Percentiles rank a stretch among this genome's conserved stretches.
phyloP scores from a whole-genome alignment of 2,329 filamentous ascomycete species.

The Diaporthe citri region DNA sequence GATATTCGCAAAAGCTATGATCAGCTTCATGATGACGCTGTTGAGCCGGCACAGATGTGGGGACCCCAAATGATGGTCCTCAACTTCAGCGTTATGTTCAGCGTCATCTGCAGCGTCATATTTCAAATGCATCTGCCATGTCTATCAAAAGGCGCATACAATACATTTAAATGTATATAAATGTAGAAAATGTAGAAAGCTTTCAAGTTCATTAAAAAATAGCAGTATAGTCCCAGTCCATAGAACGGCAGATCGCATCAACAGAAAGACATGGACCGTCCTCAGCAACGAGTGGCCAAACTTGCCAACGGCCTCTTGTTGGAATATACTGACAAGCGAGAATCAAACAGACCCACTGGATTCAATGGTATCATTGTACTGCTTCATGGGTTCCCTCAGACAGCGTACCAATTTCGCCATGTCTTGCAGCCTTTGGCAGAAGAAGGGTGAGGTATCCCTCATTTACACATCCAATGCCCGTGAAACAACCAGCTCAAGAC shows the following conservation, averaged over 20 bases:
- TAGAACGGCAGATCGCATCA: too few relatives aligned
- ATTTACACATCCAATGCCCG: accelerated
- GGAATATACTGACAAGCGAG: not conserved
- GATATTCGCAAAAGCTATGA: too few relatives aligned
- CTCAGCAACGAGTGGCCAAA: not conserved
- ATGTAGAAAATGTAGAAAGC: too few relatives aligned
- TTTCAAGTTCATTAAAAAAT: not conserved
- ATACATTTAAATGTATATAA: not conserved
- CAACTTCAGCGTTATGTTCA: not conserved
- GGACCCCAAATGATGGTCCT: not conserved
- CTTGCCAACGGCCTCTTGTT: not conserved
- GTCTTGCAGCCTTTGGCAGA: constrained; percentile 52
- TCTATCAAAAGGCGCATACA: not conserved
- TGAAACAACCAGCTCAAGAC: too few relatives aligned
- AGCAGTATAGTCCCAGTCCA: not conserved
- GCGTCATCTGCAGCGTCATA: not conserved
- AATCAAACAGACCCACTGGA: too few relatives aligned
- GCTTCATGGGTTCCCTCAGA: constrained; percentile 62
- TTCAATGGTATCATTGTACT: constrained; percentile 54
- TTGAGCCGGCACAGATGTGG: not conserved
- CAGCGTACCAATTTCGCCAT: constrained; percentile 58
- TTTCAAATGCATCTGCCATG: not conserved
- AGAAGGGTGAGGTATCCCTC: constrained; percentile 46
- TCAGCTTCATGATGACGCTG: not conserved
- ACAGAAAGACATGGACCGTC: not conserved